phyloP scores from a whole-genome alignment of 805 yeast species.

The Kuraishia capsulata region DNA sequence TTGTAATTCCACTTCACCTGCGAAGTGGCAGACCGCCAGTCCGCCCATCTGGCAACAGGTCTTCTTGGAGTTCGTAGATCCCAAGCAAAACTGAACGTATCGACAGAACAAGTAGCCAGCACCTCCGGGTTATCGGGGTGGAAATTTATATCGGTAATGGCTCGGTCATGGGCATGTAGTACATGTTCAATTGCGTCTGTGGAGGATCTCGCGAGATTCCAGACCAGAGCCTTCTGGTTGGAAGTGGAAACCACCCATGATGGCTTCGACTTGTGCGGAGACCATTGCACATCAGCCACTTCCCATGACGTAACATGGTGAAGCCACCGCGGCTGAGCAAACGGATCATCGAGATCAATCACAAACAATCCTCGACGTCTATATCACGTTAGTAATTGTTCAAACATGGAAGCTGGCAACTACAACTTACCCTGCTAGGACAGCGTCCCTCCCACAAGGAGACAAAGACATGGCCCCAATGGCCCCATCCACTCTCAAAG shows the following conservation, averaged over 20 bases:
- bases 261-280: constrained; percentile 79
- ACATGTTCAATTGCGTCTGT: constrained; percentile 74
- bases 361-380: constrained; percentile 72
- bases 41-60: constrained; percentile 77
- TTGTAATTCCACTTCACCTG: constrained; percentile 90
- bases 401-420: no score
- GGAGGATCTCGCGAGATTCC: constrained; percentile 71
- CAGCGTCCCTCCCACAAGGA: constrained; percentile 90
- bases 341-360: constrained; percentile 93
- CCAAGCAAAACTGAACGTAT: constrained; percentile 83
- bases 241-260: constrained; percentile 91
- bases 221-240: constrained; percentile 88
- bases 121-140: constrained; percentile 81
- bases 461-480: constrained; percentile 85
- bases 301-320: constrained; percentile 95
- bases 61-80: constrained; percentile 73
- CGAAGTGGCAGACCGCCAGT: constrained; percentile 90
- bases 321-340: constrained; percentile 88
- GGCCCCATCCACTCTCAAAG: constrained; percentile 83
- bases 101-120: constrained; percentile 89
- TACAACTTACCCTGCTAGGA: constrained; percentile 55
- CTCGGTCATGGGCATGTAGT: constrained; percentile 83
- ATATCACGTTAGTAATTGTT: background rate
- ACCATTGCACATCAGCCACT: constrained; percentile 98
- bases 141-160: constrained; percentile 92